Conservation (phyloP, 176 grass and related monocot genomes). For the Carex pumila region DNA sequence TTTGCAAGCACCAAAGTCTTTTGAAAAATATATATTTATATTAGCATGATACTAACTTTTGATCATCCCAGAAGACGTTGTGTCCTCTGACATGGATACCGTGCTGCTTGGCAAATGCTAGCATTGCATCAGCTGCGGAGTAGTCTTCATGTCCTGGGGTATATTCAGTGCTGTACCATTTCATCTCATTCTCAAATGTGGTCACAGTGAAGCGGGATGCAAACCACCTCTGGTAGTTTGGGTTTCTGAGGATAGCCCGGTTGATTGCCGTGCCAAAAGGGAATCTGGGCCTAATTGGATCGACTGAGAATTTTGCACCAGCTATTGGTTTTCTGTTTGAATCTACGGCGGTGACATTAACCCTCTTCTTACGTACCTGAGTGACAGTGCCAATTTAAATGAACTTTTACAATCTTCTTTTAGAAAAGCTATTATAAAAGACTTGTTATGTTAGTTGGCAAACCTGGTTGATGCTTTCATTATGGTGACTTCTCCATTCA, state of each 20-base stretch:
- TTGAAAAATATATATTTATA: background rate
- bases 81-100: conserved; percentile 54
- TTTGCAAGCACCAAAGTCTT: background rate
- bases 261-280: conserved; percentile 70
- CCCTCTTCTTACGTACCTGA: conserved; percentile 27
- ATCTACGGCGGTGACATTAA: conserved; percentile 36
- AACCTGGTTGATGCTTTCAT: conserved; percentile 41
- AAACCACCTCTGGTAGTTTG: conserved; percentile 67
- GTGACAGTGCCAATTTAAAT: background rate
- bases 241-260: conserved; percentile 43
- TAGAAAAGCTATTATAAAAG: background rate
- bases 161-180: conserved; percentile 72
- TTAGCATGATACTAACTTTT: background rate
- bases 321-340: conserved; percentile 33
- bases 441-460: background rate
- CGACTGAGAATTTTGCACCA: conserved; percentile 40
- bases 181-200: conserved; percentile 99
- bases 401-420: background rate
- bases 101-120: conserved; percentile 42
- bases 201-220: conserved; percentile 74
- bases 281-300: conserved; percentile 44
- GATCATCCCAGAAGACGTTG: conserved; percentile 86
- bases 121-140: conserved; percentile 56
- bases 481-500: conserved; percentile 66
- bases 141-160: conserved; percentile 46